Conservation (phyloP, 345 rosid species). For the Populus alba region DNA sequence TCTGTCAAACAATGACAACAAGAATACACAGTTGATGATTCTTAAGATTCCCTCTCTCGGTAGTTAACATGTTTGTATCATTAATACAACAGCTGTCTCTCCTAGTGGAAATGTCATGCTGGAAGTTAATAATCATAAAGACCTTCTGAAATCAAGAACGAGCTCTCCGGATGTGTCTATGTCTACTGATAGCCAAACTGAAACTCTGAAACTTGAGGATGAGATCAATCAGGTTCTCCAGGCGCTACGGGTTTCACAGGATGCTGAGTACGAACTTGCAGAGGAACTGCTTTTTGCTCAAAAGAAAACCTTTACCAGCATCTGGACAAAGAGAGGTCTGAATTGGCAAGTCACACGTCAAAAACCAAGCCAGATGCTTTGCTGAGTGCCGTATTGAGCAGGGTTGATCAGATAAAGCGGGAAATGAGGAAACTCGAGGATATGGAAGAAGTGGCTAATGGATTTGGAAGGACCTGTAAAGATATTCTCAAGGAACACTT, state of each 20-base stretch:
- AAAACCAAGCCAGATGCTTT: slow-evolving; percentile 32
- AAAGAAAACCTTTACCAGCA: slow-evolving; percentile 61
- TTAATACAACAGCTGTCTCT: slow-evolving; percentile 31
- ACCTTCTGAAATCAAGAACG: slow-evolving; percentile 24
- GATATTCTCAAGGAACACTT: slow-evolving; percentile 50
- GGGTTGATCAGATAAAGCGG: slow-evolving; percentile 54
- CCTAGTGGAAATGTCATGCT: slow-evolving; percentile 29
- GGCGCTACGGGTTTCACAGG: slow-evolving; percentile 54
- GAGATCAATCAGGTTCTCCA: slow-evolving; percentile 60
- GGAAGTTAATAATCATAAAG: slow-evolving; percentile 27
- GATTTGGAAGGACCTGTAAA: slow-evolving; percentile 66
- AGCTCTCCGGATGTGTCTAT: slow-evolving; percentile 22
- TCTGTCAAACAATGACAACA: no score
- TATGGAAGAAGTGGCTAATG: slow-evolving; percentile 70
- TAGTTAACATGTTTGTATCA: neutral
- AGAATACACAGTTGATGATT: no score
- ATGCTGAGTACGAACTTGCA: slow-evolving; percentile 58
- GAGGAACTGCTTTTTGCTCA: slow-evolving; percentile 57
- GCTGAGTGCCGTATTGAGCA: slow-evolving; percentile 36
- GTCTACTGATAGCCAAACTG: slow-evolving; percentile 42
- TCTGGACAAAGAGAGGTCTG: slow-evolving; percentile 64
- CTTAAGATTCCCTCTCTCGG: neutral
- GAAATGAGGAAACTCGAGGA: slow-evolving; percentile 55
- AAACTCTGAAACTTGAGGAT: slow-evolving; percentile 55
- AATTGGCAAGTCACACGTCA: slow-evolving; percentile 27